These are phyloP conservation scores for Candida labiduridarum DNA, from an alignment of 1,139 yeast species.

Conservation along the genomic window DNA sequence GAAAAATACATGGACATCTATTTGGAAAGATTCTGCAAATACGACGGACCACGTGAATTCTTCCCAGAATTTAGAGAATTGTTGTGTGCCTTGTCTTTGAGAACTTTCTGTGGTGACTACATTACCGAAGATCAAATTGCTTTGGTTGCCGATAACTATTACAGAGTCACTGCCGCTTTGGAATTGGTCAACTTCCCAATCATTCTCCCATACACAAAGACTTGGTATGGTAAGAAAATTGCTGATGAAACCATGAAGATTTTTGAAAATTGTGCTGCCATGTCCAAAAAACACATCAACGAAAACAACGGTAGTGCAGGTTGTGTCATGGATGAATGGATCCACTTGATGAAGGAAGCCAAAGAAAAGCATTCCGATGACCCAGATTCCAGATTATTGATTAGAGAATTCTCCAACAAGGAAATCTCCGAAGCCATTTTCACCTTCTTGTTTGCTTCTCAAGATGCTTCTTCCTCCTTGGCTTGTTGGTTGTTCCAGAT, in stretches of 20 bases:
- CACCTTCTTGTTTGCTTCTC: slow-evolving; percentile 95
- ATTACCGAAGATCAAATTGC: slow-evolving; percentile 89
- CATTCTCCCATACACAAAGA: slow-evolving; percentile 90
- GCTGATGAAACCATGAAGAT: slow-evolving; percentile 94
- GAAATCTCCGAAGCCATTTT: slow-evolving; percentile 96
- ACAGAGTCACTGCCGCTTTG: slow-evolving; percentile 87
- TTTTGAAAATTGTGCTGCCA: slow-evolving; percentile 83
- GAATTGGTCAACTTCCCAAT: slow-evolving; percentile 98
- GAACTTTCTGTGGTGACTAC: slow-evolving; percentile 94
- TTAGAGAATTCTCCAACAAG: slow-evolving; percentile 83
- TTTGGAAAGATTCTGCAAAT: slow-evolving; percentile 62
- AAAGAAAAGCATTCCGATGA: slow-evolving; percentile 50
- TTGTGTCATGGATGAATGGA: slow-evolving; percentile 97
- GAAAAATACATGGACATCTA: slow-evolving; percentile 83
- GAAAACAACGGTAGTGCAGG: slow-evolving; percentile 76
- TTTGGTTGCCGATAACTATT: slow-evolving; percentile 88
- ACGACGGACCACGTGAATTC: slow-evolving; percentile 67
- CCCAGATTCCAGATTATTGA: slow-evolving; percentile 55
- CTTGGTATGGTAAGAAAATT: slow-evolving; percentile 95
- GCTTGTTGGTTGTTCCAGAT: slow-evolving; percentile 98
- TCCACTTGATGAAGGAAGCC: slow-evolving; percentile 78
- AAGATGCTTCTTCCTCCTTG: slow-evolving; percentile 97
- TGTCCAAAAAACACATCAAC: slow-evolving; percentile 74
- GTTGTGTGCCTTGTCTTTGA: slow-evolving; percentile 89
- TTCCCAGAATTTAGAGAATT: slow-evolving; percentile 95